Percentiles rank a stretch among this genome's conserved stretches.
Conservation (phyloP, 306 rosid species). For the Dicorynia guianensis region DNA sequence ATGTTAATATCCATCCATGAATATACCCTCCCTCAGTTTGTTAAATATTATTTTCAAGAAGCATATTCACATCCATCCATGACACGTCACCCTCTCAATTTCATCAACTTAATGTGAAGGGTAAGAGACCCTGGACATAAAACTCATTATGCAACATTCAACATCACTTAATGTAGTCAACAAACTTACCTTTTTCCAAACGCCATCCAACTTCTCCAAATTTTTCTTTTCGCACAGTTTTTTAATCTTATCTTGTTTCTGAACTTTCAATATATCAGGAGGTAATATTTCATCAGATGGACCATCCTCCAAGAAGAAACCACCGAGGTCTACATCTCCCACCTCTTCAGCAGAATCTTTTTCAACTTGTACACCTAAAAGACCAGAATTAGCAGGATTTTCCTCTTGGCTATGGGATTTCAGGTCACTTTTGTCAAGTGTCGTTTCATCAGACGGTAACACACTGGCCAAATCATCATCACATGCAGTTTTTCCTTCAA, state of each 20-base stretch:
- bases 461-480: constrained; percentile 32
- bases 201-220: constrained; percentile 84
- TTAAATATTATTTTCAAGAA: constrained; percentile 21
- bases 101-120: constrained; percentile 22
- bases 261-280: constrained; percentile 61
- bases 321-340: constrained; percentile 80
- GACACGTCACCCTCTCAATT: constrained; percentile 11
- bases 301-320: constrained; percentile 74
- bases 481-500: constrained; percentile 35
- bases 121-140: constrained; percentile 4
- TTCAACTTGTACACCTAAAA: constrained; percentile 47
- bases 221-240: constrained; percentile 68
- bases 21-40: constrained; percentile 19
- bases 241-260: constrained; percentile 69
- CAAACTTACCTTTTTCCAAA: constrained; percentile 85
- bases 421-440: constrained; percentile 42
- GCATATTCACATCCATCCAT: constrained; percentile 18
- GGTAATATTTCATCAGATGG: constrained; percentile 55
- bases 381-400: constrained; percentile 44
- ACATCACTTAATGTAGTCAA: constrained; percentile 17
- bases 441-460: constrained; percentile 51
- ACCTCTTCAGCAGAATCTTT: constrained; percentile 55
- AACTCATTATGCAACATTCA: constrained; percentile 18
- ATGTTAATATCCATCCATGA: constrained; percentile 9
- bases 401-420: constrained; percentile 46